Base-by-base conservation (phyloP, 2,329 filamentous ascomycete species). In the Microdochium trichocladiopsis region DNA sequence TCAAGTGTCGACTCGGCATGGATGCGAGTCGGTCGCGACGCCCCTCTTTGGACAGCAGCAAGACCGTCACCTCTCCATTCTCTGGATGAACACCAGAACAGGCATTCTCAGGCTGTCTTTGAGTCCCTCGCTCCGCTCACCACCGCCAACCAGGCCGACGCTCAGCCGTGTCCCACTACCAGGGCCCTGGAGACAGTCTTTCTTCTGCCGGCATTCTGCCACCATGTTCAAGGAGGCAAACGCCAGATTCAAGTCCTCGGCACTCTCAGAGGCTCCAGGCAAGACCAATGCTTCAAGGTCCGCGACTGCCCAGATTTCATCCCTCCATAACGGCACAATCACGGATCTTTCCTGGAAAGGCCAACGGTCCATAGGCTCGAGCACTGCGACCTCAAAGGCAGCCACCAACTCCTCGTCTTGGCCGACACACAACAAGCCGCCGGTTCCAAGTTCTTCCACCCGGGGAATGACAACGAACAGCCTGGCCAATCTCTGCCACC, bases 261-360 rank as follows among this genome's bases (percentile, higher is more conserved):
- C 64, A 55, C 61, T 68, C 52, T 53, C 66, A 5, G 61, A 62
- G 22, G 63, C 65, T n/a, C 51, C 50, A n/a, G 54, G 45, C 10
- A 67, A 50, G 37, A 18, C 56, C 25, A 24, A 51, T 37, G 41
- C 41, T 45, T 16, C 41, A 16, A 45, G 4, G 12, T 22, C 41
- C 11, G 18, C 41, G 16, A 45, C 41, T 16, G 41, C 41, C 18
- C 41, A 45, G 41, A 21, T 18, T 8, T 45, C 78, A 45, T 63
- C 69, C 24, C 61, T 65, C 16, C 67, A 64, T 5, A 70, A 74
- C 63, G 67, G 67, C 37, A 76, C 76, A 54, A 78, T 84, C 57
- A 66, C 75, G 52, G 72, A 79, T 48, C 74, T 76, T 51, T 69
- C 80, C 58, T 76, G 73, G 55, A 78, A 73, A 58, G 63, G 66